Evolutionary conservation across 495 filamentous ascomycete species (phyloP).

Genomic region (Annulohypoxylon bovei): DNA sequence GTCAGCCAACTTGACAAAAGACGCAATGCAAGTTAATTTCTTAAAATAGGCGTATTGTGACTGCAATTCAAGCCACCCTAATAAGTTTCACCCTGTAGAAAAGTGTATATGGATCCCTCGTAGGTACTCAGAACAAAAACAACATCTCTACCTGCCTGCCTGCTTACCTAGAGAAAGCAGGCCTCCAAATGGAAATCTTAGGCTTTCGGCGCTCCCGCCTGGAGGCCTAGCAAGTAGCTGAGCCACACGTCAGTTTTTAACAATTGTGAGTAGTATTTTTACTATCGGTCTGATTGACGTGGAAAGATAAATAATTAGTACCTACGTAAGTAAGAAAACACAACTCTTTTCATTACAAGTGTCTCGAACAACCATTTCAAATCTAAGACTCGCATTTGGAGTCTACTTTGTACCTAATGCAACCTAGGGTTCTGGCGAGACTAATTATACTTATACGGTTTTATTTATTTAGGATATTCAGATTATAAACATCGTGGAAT

Average conservation of each 20-base stretch:
- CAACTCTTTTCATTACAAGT: slow-evolving; percentile 22
- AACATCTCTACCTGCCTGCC: too few species aligned
- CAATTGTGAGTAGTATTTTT: slow-evolving; percentile 1
- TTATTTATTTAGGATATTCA: neutral
- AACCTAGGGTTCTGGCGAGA: neutral
- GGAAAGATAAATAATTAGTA: neutral
- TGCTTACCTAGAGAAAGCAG: neutral
- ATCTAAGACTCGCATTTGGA: neutral
- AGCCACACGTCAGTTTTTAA: slow-evolving; percentile 22
- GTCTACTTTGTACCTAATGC: slow-evolving; percentile 16
- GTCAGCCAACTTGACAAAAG: too few species aligned
- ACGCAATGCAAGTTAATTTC: neutral
- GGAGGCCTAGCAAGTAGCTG: slow-evolving; percentile 31
- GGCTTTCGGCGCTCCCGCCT: slow-evolving; percentile 6
- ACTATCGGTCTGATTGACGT: slow-evolving; percentile 19
- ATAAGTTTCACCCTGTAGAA: neutral
- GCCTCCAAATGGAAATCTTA: neutral
- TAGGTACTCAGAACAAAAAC: too few species aligned
- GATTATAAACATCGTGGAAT: too few species aligned
- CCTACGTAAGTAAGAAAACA: neutral
- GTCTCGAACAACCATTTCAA: neutral
- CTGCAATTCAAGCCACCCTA: neutral
- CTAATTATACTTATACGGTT: neutral
- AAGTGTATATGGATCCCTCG: neutral
- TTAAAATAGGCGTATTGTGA: neutral